Percentiles rank a stretch among this genome's conserved stretches.
phyloP scores from a whole-genome alignment of 2,329 filamentous ascomycete genomes.

The Penicillium sp. region DNA sequence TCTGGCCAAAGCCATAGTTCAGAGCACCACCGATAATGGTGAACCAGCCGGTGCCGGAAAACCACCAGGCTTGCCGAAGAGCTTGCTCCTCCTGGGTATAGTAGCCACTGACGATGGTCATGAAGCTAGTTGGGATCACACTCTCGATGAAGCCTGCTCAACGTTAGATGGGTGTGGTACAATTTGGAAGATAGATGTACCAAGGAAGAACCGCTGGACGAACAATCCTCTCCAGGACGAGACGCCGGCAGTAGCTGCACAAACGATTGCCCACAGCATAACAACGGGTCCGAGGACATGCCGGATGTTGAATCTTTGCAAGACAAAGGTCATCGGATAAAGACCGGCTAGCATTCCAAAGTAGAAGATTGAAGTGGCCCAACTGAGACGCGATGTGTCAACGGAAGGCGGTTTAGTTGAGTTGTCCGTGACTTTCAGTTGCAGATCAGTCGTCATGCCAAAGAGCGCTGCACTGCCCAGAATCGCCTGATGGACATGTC shows the following conservation, averaged over 20 bases:
- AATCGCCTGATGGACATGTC: slow-evolving; percentile 57
- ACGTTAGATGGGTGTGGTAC: slow-evolving; percentile 5
- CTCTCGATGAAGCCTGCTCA: slow-evolving; percentile 58
- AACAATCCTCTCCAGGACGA: slow-evolving; percentile 65
- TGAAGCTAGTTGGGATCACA: slow-evolving; percentile 67
- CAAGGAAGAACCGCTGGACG: slow-evolving; percentile 63
- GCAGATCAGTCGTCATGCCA: slow-evolving; percentile 72
- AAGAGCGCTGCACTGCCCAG: slow-evolving; percentile 72
- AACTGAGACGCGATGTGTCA: slow-evolving; percentile 69
- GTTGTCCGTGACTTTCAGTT: slow-evolving; percentile 58
- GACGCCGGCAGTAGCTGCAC: slow-evolving; percentile 69
- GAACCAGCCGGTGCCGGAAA: slow-evolving; percentile 58
- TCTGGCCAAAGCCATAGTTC: slow-evolving; percentile 70
- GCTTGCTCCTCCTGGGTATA: slow-evolving; percentile 69
- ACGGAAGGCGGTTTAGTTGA: slow-evolving; percentile 57
- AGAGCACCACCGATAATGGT: slow-evolving; percentile 65
- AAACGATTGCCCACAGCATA: slow-evolving; percentile 66
- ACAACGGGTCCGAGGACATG: slow-evolving; percentile 60
- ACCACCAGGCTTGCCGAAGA: slow-evolving; percentile 68
- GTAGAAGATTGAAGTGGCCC: slow-evolving; percentile 79
- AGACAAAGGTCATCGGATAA: slow-evolving; percentile 71
- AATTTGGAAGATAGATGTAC: slow-evolving; percentile 13
- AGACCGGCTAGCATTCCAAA: slow-evolving; percentile 75
- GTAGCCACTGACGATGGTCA: slow-evolving; percentile 63
- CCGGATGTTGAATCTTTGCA: slow-evolving; percentile 69